Evolutionary conservation across 495 filamentous ascomycete species (phyloP).

Genomic region (Cercophora samala): DNA sequence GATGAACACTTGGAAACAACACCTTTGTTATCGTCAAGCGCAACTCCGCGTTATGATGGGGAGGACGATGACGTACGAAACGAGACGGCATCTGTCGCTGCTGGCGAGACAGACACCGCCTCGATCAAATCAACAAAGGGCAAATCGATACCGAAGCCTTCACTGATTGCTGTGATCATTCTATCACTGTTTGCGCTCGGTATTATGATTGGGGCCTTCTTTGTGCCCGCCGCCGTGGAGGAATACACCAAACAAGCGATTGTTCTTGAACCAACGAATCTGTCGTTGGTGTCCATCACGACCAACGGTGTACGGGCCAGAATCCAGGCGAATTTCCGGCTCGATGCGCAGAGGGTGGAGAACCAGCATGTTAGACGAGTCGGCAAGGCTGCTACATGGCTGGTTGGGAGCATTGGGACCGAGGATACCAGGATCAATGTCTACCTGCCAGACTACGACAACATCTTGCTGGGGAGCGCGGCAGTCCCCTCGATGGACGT

Average conservation of each 20-base stretch:
- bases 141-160: conserved; percentile 43
- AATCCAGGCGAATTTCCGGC: conserved; percentile 71
- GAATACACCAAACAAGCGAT: conserved; percentile 81
- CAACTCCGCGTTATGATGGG: conserved; percentile 47
- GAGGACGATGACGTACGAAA: conserved; percentile 35
- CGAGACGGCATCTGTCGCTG: conserved; percentile 34
- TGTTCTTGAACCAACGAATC: conserved; percentile 71
- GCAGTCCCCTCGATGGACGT: conserved; percentile 68
- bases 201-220: conserved; percentile 63
- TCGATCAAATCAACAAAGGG: conserved; percentile 26
- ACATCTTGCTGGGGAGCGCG: conserved; percentile 74
- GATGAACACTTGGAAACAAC: conserved; percentile 47
- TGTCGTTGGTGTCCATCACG: conserved; percentile 83
- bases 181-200: conserved; percentile 40
- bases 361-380: conserved; percentile 67
- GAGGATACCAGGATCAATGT: conserved; percentile 68
- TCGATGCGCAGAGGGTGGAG: conserved; percentile 72
- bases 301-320: conserved; percentile 69
- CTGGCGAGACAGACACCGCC: conserved; percentile 22
- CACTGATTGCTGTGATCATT: conserved; percentile 45
- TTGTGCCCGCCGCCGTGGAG: conserved; percentile 73
- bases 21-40: conserved; percentile 48
- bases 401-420: conserved; percentile 68
- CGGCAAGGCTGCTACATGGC: conserved; percentile 76
- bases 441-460: conserved; percentile 78